Evolutionary conservation across 2,329 filamentous ascomycete genomes (phyloP), one percentile per base, ranked within the genome.

Genomic region (Sporothrix globosa): DNA sequence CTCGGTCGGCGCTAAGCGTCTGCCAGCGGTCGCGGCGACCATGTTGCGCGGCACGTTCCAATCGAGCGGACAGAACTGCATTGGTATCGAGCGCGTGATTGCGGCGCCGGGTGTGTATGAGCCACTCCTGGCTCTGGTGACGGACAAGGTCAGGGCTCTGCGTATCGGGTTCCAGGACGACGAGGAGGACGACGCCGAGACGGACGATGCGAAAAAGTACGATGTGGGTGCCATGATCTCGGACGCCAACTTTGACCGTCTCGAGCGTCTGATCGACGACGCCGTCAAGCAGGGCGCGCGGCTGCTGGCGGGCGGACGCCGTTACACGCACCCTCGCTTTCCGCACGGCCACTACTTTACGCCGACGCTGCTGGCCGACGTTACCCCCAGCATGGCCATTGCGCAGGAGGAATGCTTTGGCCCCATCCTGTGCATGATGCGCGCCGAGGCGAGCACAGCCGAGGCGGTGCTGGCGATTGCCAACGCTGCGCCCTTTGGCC

Each of bases 201-300:
- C 54, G 30, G 48, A 52, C 21, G 41, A 24, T 14, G 27, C 4
- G n/a, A 56, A 58, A 3, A 82, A 86, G 65, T 86, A 91, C 60
- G 96, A 99, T 78, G 87, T 98, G 68, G 96, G 96, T 74, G 94
- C 94, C 73, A 91, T 95, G 86, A 91, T 98, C 75, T 97, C 94
- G 0, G 86, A 91, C 65, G 86, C 87, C 63, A 88, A 86, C 46
- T 98, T 98, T 78, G 80, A 85, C 54, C 87, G 88, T 34, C 87
- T 98, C 10, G 95, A 99, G 79, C 78, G 79, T 4, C 86, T 97
- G 56, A 90, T 99, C 74, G 80, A 82, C 30, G 90, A 93, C 67
- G 96, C 96, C 24, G 91, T 97, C 52, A 80, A 83, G 3, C 83
- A 90, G 73, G 96, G 96, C 72, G 96, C 96, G 0, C 87, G 88